Evolutionary conservation across 2,329 filamentous ascomycete genomes (phyloP).

Genomic region (Trichoderma sp.): DNA sequence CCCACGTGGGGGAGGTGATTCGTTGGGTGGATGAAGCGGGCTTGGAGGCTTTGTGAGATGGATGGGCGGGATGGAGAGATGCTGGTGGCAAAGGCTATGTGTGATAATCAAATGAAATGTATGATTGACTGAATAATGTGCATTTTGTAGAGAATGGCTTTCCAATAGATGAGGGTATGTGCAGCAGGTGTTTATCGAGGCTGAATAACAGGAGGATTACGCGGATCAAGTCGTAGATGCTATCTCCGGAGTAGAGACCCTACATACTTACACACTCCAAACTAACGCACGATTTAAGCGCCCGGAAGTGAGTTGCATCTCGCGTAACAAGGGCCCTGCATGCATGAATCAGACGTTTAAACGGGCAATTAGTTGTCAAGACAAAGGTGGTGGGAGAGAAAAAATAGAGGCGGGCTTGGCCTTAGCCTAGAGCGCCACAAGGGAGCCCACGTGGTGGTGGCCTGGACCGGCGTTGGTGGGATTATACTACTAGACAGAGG

Average conservation of each 20-base stretch:
- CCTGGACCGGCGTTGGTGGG: neutral
- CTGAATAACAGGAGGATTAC: neutral
- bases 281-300: neutral
- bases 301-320: neutral
- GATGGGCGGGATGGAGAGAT: neutral
- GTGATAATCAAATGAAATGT: neutral
- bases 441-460: neutral
- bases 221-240: neutral
- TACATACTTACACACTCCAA: neutral
- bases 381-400: neutral
- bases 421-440: neutral
- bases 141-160: neutral
- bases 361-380: neutral
- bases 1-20: conserved; percentile 35
- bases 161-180: neutral
- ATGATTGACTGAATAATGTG: neutral
- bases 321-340: neutral
- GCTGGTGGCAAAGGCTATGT: neutral
- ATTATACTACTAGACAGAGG: neutral
- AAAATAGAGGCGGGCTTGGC: neutral
- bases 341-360: neutral
- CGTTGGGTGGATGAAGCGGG: conserved; percentile 17
- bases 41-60: neutral
- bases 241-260: neutral
- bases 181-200: neutral